These are phyloP conservation scores for Paramecium tetraurelia DNA, from an alignment of 73 alveolate species.

Conservation along the genomic window DNA sequence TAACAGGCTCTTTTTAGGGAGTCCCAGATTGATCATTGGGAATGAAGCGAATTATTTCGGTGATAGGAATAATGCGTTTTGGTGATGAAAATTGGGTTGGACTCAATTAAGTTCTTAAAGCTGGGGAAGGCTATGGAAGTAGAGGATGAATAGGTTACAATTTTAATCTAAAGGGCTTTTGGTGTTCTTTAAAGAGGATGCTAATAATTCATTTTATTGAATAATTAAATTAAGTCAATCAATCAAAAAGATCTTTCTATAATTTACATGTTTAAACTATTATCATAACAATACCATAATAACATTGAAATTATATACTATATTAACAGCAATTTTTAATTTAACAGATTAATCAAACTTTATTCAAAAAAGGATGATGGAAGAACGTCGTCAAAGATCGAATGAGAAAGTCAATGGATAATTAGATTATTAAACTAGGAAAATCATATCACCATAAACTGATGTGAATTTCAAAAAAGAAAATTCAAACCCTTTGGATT, in stretches of 20 bases:
- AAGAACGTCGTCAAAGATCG: neutral
- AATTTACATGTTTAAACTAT: neutral
- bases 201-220: neutral
- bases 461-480: neutral
- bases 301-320: neutral
- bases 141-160: neutral
- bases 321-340: constrained; percentile 10
- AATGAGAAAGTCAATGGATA: neutral
- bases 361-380: neutral
- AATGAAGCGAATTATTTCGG: neutral
- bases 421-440: neutral
- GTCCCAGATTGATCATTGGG: neutral
- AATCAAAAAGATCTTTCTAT: neutral
- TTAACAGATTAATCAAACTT: neutral
- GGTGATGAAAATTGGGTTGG: neutral
- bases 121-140: neutral
- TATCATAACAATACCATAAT: neutral
- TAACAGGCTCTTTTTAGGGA: neutral
- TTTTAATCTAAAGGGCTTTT: neutral
- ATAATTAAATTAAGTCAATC: neutral
- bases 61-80: neutral
- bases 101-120: neutral
- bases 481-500: neutral
- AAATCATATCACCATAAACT: neutral
- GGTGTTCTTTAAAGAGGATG: neutral